These are phyloP conservation scores for Chaetomiaceae sp. DNA, from an alignment of 2,329 filamentous ascomycete species.

Conservation along the genomic window DNA sequence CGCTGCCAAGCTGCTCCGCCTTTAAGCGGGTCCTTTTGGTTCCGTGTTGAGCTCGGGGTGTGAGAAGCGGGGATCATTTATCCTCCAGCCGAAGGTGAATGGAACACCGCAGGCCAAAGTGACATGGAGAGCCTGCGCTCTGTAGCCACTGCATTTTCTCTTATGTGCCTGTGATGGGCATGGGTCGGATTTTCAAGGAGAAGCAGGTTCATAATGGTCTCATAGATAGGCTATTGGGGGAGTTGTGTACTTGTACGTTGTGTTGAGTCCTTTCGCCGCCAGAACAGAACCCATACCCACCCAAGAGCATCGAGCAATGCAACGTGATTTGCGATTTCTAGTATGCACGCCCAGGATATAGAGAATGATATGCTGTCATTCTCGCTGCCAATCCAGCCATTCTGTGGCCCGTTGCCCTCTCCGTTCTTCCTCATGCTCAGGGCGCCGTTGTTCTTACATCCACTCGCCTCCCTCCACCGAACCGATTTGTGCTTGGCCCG, in stretches of 20 bases:
- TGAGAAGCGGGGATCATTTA: background rate
- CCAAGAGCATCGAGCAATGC: background rate
- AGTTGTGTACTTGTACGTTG: constrained; percentile 22
- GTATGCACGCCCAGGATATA: too few species aligned
- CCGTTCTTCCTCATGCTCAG: too few species aligned
- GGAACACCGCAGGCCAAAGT: background rate
- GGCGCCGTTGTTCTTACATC: too few species aligned
- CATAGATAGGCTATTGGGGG: constrained; percentile 20
- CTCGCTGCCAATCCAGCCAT: background rate
- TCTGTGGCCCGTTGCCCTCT: too few species aligned
- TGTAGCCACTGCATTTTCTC: constrained; percentile 8
- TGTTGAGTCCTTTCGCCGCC: constrained; percentile 3
- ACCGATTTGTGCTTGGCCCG: too few species aligned
- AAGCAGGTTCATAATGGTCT: constrained; percentile 21
- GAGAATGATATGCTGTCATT: background rate
- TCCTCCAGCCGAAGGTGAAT: too few species aligned
- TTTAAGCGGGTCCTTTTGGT: constrained; percentile 33
- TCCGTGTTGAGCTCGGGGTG: background rate
- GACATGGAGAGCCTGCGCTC: constrained; percentile 3
- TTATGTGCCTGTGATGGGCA: constrained; percentile 6
- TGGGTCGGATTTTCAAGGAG: constrained; percentile 10
- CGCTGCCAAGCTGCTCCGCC: constrained; percentile 78
- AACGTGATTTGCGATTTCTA: background rate
- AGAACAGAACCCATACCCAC: background rate
- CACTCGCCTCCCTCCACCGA: too few species aligned